Evolutionary conservation across 1,284 basidiomycete genomes (phyloP), one percentile per base, ranked within the genome.

Genomic region (Coniferiporia sulphurascens): DNA sequence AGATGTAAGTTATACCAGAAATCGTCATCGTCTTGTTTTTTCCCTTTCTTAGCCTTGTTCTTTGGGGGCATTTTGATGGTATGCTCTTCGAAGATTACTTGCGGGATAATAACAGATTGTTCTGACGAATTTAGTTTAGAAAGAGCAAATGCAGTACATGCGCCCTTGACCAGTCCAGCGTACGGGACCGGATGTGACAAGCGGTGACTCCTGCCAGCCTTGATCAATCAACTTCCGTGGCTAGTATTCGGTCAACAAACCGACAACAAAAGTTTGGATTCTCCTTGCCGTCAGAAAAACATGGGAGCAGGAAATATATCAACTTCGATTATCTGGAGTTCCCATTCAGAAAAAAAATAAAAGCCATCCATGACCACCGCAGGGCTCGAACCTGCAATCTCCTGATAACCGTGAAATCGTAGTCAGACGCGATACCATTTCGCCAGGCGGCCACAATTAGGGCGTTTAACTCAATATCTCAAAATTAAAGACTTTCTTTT

Each of bases 11-110:
- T 68, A 59, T 65, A 93, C 92, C 92, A 95, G 76, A 83, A 90
- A 64, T 90, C 86, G 63, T 91, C 89, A 67, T 88, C 81, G 65
- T 63, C 77, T 68, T 76, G 80, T 72, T 87, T 92, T 75, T 93
- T 93, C 21, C 80, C 84, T 72, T 93, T 94, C 78, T 94, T 94
- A 63, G 83, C 89, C 71, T 93, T 91, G 69, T 85, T 90, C 77
- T 95, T 95, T 54, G 92, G 91, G 61, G 92, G 78, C 93, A 95
- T 95, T 53, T 41, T 27, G 27, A 27, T 35, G 7, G 27, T 8
- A 35, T 35, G 36, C 9, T 52, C n/a, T 12, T 43, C 41, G 10
- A 13, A 43, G 8, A 13, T 43, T 43, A 7, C 8, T 27, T 27
- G 27, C 27, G 27, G 27, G 27, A 27, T 7, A 43, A 7, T 2